Evolutionary conservation across 352 stramenopile species (phyloP), one percentile per base, ranked within the genome.

Genomic region (Globisporangium abappressorium): DNA sequence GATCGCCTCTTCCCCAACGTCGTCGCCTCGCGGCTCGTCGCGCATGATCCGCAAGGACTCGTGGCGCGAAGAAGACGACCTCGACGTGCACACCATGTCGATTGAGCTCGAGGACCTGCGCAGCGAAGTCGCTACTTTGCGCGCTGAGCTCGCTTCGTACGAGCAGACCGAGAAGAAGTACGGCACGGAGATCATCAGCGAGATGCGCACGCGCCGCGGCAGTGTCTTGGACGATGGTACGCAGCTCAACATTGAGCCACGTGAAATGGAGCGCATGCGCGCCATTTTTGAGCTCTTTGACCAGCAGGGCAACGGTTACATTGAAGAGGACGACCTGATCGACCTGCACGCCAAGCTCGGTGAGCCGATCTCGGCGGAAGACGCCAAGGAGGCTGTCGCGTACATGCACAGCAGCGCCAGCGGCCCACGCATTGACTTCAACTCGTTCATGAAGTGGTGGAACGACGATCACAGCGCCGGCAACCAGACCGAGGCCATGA

Each of bases 401-500:
- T 85, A 83, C 75, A 94, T 94, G 82, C 79, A 92, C 69, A 74
- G 69, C 69, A 70, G 56, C 20, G 56, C 78, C 28, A 79, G 73
- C 24, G 84, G 84, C n/a, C 41, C 41, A n/a, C 74, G 82, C 56
- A 91, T 95, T 63, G 84, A 94, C 73, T 95, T 94, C 58, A 89
- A 85, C 68, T 89, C 82, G 73, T 95, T 95, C 70, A 95, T 95
- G 72, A 93, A 93, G 76, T 93, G 85, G 85, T 95, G 87, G 87
- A 92, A 95, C 77, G 85, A 93, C 55, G 84, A 93, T 71, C 85
- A 95, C 75, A 78, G 83, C 28, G 72, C 76, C 2, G 71, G 71
- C 34, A 84, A 81, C 62, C 81, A 91, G 75, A 93, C 77, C 59
- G 87, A 93, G 62, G 87, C 87, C 64, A 92, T 94, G 79, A 83